Conservation (phyloP, 73 alveolate genomes). For the Paramecium tetraurelia region DNA sequence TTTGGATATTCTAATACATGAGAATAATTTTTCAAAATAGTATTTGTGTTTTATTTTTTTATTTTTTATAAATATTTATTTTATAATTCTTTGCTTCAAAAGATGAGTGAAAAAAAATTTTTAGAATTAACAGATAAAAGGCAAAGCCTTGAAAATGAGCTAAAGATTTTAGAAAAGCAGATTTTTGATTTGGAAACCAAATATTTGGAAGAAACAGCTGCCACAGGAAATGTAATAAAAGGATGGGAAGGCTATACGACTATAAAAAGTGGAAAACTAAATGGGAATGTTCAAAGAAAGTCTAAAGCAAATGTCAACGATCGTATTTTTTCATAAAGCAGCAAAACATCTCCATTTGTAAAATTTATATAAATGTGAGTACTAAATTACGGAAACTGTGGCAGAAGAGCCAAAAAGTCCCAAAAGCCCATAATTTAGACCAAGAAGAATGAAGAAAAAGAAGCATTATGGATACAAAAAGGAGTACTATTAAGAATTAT, state of each 20-base stretch:
- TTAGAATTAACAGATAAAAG: neutral
- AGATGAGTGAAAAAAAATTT: conserved; percentile 36
- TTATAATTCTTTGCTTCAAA: neutral
- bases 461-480: conserved; percentile 21
- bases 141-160: neutral
- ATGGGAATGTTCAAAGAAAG: neutral
- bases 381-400: neutral
- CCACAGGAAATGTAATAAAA: neutral
- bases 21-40: neutral
- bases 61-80: neutral
- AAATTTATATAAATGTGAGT: neutral
- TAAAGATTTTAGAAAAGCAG: neutral
- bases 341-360: conserved; percentile 37
- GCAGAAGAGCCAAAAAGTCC: neutral
- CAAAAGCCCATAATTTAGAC: neutral
- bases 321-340: neutral
- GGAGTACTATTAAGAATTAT: neutral
- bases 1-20: neutral
- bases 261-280: neutral
- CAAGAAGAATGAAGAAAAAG: conserved; percentile 32
- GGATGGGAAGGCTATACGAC: conserved; percentile 13
- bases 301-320: neutral
- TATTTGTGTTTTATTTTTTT: neutral
- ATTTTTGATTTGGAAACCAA: conserved; percentile 23
- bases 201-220: conserved; percentile 44